Evolutionary conservation across 108 stramenopile genomes (phyloP).

Genomic region (Pseudonitzschia delicatissima): DNA sequence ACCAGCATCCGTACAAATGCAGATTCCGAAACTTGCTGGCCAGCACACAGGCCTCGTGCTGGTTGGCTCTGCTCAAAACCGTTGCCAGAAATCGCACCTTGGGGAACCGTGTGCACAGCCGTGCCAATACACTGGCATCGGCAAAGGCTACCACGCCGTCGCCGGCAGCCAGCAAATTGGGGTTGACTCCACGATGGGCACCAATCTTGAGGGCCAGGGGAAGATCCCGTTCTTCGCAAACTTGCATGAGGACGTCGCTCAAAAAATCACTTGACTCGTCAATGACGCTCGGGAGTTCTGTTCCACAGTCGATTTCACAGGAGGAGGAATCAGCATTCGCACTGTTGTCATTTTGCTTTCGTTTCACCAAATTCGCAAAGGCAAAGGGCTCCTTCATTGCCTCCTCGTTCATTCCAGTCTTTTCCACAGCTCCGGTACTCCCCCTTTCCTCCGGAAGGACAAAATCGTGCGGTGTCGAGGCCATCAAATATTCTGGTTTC

Average conservation of each 20-base stretch:
- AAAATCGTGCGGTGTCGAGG: constrained; percentile 89
- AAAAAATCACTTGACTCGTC: constrained; percentile 77
- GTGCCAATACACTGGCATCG: constrained; percentile 52
- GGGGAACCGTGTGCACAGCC: constrained; percentile 65
- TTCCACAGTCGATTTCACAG: constrained; percentile 48
- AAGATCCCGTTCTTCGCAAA: constrained; percentile 78
- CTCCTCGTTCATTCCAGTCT: constrained; percentile 51
- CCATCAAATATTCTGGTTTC: constrained; percentile 91
- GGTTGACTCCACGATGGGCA: constrained; percentile 78
- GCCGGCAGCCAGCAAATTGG: constrained; percentile 57
- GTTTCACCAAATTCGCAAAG: constrained; percentile 38
- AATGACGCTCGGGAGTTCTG: constrained; percentile 63
- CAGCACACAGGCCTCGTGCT: constrained; percentile 87
- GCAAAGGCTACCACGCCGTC: constrained; percentile 88
- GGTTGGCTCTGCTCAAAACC: constrained; percentile 79
- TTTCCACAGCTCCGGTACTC: constrained; percentile 17
- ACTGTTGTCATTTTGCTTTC: no score
- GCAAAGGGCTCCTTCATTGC: constrained; percentile 69
- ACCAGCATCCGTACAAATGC: constrained; percentile 87
- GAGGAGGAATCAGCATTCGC: background rate
- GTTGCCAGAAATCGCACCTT: constrained; percentile 88
- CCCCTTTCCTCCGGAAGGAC: constrained; percentile 36
- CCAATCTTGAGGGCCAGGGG: constrained; percentile 90
- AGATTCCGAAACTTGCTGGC: constrained; percentile 87
- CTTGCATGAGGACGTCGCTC: constrained; percentile 70